Base-by-base conservation (phyloP, 805 yeast species). In the Kodamaea restingae region DNA sequence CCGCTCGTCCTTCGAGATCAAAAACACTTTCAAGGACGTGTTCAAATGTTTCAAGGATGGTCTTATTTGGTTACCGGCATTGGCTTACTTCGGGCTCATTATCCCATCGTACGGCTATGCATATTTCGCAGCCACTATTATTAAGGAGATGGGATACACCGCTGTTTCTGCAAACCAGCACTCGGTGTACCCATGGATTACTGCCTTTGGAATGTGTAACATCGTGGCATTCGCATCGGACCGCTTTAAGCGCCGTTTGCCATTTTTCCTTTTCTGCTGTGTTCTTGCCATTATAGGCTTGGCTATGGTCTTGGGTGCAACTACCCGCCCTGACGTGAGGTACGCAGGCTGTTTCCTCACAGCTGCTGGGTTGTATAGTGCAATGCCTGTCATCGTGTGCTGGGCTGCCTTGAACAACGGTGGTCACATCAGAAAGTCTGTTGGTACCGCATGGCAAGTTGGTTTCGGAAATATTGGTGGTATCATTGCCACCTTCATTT, bases 121-220 rank as follows among this genome's bases (percentile, higher is more conserved):
- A 11, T 81, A 76, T 57, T 82, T 82, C 56, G 81, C 88, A 15
- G 79, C 86, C 31, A 67, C 82, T 21, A 82, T 82, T 54, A 79
- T 82, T 54, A 65, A 65, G 38, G 60, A 73, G 29, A 65, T 82
- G 64, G 82, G 84, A 15, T 71, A 81, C 66, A 72, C 86, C 2
- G 80, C 86, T 2, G 82, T 79, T 51, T 67, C 75, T 40, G 91
- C 95, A 7, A 88, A 88, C 59, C 75, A 82, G 40, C 81, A 81
- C 62, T 83, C 95, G 0, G 85, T 88, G 35, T 88, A 87, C 48
- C 95, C 95, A 15, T 88, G 95, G 90, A 68, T 85, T 30, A 64
- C 73, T 20, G 85, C 95, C 0, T 83, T 87, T 53, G 88, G 82
- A 4, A 64, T 75, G 24, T 75, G 81, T 32, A 79, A 81, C 61